Evolutionary conservation across 2,329 filamentous ascomycete species (phyloP), one percentile per base, ranked within the genome.

Genomic region (Colletotrichum truncatum): DNA sequence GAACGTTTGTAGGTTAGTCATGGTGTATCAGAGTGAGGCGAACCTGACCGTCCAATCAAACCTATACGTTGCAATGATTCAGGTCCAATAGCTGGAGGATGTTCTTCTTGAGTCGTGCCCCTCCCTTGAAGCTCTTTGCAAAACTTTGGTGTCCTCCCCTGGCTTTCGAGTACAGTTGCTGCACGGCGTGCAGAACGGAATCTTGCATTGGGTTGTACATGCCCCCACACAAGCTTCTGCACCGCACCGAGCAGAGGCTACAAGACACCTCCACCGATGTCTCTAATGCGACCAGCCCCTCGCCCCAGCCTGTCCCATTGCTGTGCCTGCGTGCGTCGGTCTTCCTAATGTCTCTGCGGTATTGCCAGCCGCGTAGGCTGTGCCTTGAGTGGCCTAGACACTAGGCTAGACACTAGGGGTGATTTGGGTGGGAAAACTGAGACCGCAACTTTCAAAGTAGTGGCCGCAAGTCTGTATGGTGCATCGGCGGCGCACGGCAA

Each of bases 121-220:
- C 6, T 6, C 12, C 12, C 30, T 12, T n/a, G n/a, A n/a, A n/a
- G n/a, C n/a, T n/a, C n/a, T n/a, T n/a, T n/a, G n/a, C n/a, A n/a
- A 12, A 32, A 53, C 25, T 26, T 39, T 26, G 52, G 25, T 16
- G 32, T 36, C 36, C 14, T 14, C 6, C 5, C 14, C 6, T 39
- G 4, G 14, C 14, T 39, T 14, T 18, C 3, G 14, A 16, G 54
- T 63, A 52, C 48, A 63, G 34, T 46, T 25, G 41, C 59, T 38
- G 61, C 48, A 38, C 41, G 36, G 28, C 38, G 63, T 57, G 51
- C 63, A 62, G 63, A 43, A 57, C 63, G 63, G 63, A 66, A 66
- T 64, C 63, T 66, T 64, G 63, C 63, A 57, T 66, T 63, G 58
- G 36, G 38, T 32, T 56, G 49, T 38, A 56, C 63, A 66, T 51